These are phyloP conservation scores for Boletus tylopilopsis DNA, from an alignment of 768 basidiomycete species.

Conservation along the genomic window DNA sequence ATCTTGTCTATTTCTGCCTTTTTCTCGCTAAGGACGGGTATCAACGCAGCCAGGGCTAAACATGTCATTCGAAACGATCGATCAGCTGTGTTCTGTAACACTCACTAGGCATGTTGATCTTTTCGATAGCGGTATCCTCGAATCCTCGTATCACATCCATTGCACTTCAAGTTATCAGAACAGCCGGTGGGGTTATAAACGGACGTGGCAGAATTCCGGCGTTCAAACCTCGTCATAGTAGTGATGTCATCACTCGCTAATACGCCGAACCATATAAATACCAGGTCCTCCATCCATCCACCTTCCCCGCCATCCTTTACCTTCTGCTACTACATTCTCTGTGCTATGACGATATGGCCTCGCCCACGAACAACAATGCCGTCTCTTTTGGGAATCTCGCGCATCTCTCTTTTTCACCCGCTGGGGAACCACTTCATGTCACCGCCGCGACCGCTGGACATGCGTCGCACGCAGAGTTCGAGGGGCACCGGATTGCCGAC, in stretches of 20 bases:
- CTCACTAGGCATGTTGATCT: constrained; percentile 35
- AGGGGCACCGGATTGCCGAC: constrained; percentile 7
- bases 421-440: constrained; percentile 3
- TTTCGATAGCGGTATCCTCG: constrained; percentile 28
- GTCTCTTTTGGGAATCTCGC: constrained; percentile 9
- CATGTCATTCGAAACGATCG: background rate
- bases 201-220: too few species aligned
- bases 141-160: constrained; percentile 38
- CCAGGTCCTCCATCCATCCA: background rate
- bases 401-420: constrained; percentile 3
- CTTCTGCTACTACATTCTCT: background rate
- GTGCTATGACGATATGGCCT: constrained; percentile 13
- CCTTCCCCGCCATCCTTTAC: too few species aligned
- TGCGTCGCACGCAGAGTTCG: background rate
- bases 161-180: too few species aligned
- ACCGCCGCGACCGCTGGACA: background rate
- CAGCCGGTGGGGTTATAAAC: background rate
- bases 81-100: constrained; percentile 5
- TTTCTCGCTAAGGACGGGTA: constrained; percentile 47
- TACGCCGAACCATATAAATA: background rate
- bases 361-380: constrained; percentile 4
- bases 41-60: constrained; percentile 46
- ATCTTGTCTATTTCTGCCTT: constrained; percentile 44
- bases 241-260: background rate
- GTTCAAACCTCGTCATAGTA: too few species aligned